Evolutionary conservation across 345 rosid genomes (phyloP), one percentile per base, ranked within the genome.

Genomic region (Eucalyptus regnans): DNA sequence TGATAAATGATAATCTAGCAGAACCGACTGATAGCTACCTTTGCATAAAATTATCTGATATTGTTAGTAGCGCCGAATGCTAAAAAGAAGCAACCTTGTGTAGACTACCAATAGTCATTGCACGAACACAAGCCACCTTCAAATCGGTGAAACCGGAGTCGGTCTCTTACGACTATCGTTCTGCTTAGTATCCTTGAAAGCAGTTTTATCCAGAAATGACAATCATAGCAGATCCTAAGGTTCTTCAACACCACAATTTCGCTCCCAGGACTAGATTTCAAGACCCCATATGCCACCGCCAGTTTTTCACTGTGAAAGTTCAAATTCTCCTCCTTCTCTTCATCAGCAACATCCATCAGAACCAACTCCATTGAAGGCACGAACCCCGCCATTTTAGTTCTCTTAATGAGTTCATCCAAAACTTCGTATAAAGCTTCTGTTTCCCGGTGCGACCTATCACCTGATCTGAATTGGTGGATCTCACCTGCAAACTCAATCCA

Each of bases 291-390:
- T 2, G 99, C 99, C 92, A 95, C 90, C 1, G 98, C 98, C 51
- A 97, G 89, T 92, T 96, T 97, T 87, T 97, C 98, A 87, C 98
- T 96, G 56, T 96, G 99, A 89, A 90, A 90, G 89, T 89, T 89
- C 94, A 96, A 89, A 86, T 96, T 96, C 90, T 89, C 96, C 83
- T 96, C 97, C 91, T 94, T 97, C 92, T 97, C 98, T 92, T 96
- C 98, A 89, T 95, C 97, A 17, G 96, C 94, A 5, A 95, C 94
- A 92, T 97, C 99, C 98, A 97, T 96, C 91, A 94, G 90, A 90
- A 95, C 99, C 94, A 96, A 91, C 44, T 95, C 98, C 2, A 94
- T 94, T 18, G 91, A 89, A 46, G 95, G 93, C 64, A 93, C 92
- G 89, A 92, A 97, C 16, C 97, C 99, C n/a, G 92, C 94, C 90